A percentile compares a stretch with the other conserved stretches of the same genome.
phyloP scores from a whole-genome alignment of 495 filamentous ascomycete genomes.

The Penicillium antarcticum region DNA sequence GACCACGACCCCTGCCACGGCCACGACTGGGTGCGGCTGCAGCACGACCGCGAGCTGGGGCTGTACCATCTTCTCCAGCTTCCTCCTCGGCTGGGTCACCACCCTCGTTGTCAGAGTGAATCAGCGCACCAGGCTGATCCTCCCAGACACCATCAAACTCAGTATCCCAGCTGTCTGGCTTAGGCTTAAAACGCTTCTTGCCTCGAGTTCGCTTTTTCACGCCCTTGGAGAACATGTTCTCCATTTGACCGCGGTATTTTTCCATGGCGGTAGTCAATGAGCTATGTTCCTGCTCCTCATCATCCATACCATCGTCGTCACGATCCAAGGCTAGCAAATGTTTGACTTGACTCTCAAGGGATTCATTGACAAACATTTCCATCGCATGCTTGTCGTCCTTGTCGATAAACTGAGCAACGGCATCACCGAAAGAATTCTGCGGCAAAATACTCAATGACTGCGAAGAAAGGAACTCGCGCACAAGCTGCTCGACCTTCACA shows the following conservation, averaged over 20 bases:
- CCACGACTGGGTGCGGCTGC: conserved; percentile 41
- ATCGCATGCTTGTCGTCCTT: conserved; percentile 95
- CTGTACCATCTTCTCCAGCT: conserved; percentile 40
- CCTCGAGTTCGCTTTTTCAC: conserved; percentile 56
- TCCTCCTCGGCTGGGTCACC: conserved; percentile 43
- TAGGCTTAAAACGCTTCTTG: conserved; percentile 65
- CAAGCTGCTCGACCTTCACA: conserved; percentile 83
- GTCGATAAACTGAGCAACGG: conserved; percentile 87
- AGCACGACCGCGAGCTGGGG: conserved; percentile 16
- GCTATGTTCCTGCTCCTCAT: conserved; percentile 57
- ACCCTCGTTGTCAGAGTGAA: conserved; percentile 53
- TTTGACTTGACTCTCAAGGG: conserved; percentile 70
- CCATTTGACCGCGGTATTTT: conserved; percentile 62
- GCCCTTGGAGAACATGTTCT: conserved; percentile 68
- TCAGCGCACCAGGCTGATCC: conserved; percentile 70
- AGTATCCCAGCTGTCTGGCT: conserved; percentile 79
- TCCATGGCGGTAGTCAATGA: conserved; percentile 68
- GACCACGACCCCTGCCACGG: conserved; percentile 49
- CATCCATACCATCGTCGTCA: conserved; percentile 62
- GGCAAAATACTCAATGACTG: conserved; percentile 89
- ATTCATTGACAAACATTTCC: conserved; percentile 82
- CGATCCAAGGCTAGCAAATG: conserved; percentile 64
- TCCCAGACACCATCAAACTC: conserved; percentile 85
- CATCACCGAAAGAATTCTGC: conserved; percentile 87
- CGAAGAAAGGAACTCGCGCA: conserved; percentile 76